Evolutionary conservation across 2,329 filamentous ascomycete species (phyloP), one percentile per base, ranked within the genome.

Genomic region (Penicillium griseofulvum): DNA sequence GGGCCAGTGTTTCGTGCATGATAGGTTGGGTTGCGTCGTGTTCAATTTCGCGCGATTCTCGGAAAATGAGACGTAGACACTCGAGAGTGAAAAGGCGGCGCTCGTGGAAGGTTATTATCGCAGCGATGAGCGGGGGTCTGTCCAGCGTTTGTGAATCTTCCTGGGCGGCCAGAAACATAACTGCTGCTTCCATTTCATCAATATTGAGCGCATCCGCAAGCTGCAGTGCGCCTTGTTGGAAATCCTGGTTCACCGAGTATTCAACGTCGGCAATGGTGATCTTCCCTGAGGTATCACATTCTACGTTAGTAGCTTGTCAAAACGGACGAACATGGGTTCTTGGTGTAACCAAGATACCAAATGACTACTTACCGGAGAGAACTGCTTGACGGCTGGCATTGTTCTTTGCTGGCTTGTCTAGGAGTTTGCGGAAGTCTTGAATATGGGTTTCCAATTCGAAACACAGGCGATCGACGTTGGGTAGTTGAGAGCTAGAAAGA

Each of bases 161-260:
- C 68, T 90, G 83, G 17, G 89, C 86, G 52, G 87, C 86, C 49
- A 95, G 78, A 54, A 96, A 84, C 47, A 94, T 83, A 62, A 83
- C 82, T 10, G 91, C 89, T 17, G 93, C 88, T 65, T 94, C 85
- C 54, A 96, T 71, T 74, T 99, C 95, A 74, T 99, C 92, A 49
- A 99, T 80, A 66, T 96, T 87, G 58, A 97, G 80, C 64, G 91
- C 90, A 72, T 97, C 92, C 52, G 93, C 89, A 36, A 99, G 80
- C 65, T 90, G 84, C 31, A 96, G 80, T 24, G 87, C 84, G 63
- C 88, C 86, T 72, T 96, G 88, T 68, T 93, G 86, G 74, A 99
- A 97, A 59, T 91, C 87, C 53, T 89, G 83, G 74, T 96, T 97
- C 76, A 99, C 80, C 22, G 82, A 78, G 73, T 91, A 97, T 66